Evolutionary conservation across 176 grass and related monocot genomes (phyloP).

Genomic region (Ensete glaucum): DNA sequence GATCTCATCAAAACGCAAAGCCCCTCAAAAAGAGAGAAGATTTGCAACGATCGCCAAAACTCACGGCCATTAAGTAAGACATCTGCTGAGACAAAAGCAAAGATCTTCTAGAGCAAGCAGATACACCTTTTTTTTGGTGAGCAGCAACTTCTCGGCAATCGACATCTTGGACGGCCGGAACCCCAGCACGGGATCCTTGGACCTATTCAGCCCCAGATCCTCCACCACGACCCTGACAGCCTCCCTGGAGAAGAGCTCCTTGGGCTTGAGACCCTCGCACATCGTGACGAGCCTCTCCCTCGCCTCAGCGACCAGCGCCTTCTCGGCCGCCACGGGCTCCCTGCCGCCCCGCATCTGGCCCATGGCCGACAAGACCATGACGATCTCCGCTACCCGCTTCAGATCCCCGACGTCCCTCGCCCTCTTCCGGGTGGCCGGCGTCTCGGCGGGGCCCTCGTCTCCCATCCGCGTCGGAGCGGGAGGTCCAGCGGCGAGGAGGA

Average conservation of each 20-base stretch:
- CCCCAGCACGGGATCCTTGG: constrained; percentile 59
- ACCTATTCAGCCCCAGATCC: constrained; percentile 84
- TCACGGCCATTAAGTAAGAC: not conserved
- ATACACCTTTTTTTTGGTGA: constrained; percentile 90
- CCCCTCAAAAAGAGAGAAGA: too few species aligned
- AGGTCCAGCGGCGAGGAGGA: not conserved
- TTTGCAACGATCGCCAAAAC: too few species aligned
- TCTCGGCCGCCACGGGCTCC: constrained; percentile 74
- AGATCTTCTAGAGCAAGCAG: not conserved
- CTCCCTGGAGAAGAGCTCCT: constrained; percentile 87
- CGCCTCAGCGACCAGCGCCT: constrained; percentile 74
- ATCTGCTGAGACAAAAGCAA: not conserved
- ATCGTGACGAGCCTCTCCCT: constrained; percentile 47
- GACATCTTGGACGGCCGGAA: constrained; percentile 69
- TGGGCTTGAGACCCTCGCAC: constrained; percentile 46
- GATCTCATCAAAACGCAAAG: too few species aligned
- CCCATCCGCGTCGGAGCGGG: constrained; percentile 15
- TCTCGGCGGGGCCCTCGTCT: constrained; percentile 8
- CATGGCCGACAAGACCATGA: constrained; percentile 80
- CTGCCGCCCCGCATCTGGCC: constrained; percentile 60
- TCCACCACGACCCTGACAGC: constrained; percentile 71
- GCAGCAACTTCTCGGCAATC: constrained; percentile 74
- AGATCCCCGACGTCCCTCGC: constrained; percentile 31
- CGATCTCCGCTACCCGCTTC: constrained; percentile 80
- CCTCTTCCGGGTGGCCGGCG: constrained; percentile 3